Conservation (phyloP, 176 grass and related monocot species). For the Musa troglodytarum region DNA sequence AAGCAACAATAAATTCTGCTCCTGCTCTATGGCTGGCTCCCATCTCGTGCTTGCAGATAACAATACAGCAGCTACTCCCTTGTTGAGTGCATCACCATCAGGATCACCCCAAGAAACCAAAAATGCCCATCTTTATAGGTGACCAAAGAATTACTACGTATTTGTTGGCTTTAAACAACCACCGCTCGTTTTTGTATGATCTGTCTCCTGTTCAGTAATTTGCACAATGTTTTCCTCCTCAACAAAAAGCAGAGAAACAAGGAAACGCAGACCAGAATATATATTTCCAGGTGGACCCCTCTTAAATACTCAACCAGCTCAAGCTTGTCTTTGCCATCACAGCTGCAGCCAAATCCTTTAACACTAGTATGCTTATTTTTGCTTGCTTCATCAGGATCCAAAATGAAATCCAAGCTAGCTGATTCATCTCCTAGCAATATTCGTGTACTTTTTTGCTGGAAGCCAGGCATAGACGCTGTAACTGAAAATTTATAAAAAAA, state of each 20-base stretch:
- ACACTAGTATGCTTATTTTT: neutral
- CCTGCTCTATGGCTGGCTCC: too few species aligned
- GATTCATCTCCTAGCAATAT: constrained; percentile 43
- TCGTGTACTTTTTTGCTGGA: constrained; percentile 44
- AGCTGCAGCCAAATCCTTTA: constrained; percentile 24
- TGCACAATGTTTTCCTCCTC: constrained; percentile 42
- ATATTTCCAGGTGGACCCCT: constrained; percentile 38
- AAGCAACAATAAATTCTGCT: too few species aligned
- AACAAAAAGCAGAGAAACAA: constrained; percentile 50
- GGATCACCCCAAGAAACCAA: too few species aligned
- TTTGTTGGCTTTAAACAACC: constrained; percentile 24
- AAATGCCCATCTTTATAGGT: too few species aligned
- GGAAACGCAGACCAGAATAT: constrained; percentile 29
- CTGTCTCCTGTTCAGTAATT: constrained; percentile 20
- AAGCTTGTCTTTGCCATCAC: constrained; percentile 14
- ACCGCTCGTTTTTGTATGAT: constrained; percentile 27
- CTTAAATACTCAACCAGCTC: constrained; percentile 29
- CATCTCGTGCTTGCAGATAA: too few species aligned
- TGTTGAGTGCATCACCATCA: too few species aligned
- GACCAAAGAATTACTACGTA: too few species aligned
- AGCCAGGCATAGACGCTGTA: constrained; percentile 57
- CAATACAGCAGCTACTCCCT: too few species aligned
- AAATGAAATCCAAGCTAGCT: constrained; percentile 64
- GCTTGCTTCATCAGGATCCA: constrained; percentile 26
- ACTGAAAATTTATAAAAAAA: constrained; percentile 32